Conservation (phyloP, 1,284 basidiomycete species). For the Melanopsichium pennsylvanicum region DNA sequence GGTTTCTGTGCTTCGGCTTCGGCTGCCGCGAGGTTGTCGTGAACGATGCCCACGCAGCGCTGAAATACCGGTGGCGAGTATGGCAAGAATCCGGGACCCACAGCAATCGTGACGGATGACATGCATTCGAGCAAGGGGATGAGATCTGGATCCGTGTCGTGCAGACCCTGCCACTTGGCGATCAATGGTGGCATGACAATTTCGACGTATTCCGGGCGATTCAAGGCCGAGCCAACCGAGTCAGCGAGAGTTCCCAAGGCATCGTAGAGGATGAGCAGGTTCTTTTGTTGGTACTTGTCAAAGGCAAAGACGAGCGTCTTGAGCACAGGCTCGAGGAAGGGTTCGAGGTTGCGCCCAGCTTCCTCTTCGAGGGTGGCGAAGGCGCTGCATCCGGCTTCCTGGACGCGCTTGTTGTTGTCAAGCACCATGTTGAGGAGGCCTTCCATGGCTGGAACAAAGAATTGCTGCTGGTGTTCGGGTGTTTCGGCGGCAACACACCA, state of each 20-base stretch:
- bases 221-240: slow-evolving; percentile 86
- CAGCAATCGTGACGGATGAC: slow-evolving; percentile 95
- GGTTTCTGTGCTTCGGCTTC: slow-evolving; percentile 89
- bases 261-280: slow-evolving; percentile 97
- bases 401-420: slow-evolving; percentile 98
- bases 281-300: slow-evolving; percentile 98
- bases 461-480: slow-evolving; percentile 85
- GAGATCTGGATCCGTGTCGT: slow-evolving; percentile 89
- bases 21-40: slow-evolving; percentile 76
- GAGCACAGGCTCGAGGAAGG: slow-evolving; percentile 92
- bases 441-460: slow-evolving; percentile 97
- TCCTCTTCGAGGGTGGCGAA: slow-evolving; percentile 99
- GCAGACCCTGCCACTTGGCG: slow-evolving; percentile 84
- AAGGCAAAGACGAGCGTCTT: slow-evolving; percentile 95
- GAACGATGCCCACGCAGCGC: slow-evolving; percentile 86
- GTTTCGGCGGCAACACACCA: slow-evolving; percentile 84
- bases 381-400: slow-evolving; percentile 98
- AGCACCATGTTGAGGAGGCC: slow-evolving; percentile 97
- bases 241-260: slow-evolving; percentile 97
- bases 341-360: slow-evolving; percentile 85
- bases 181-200: slow-evolving; percentile 96
- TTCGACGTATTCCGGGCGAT: slow-evolving; percentile 85
- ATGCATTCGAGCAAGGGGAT: slow-evolving; percentile 91
- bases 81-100: slow-evolving; percentile 86
- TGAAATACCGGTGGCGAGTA: slow-evolving; percentile 93